Conservation (phyloP, 352 stramenopile species). For the Phytophthora citrophthora region DNA sequence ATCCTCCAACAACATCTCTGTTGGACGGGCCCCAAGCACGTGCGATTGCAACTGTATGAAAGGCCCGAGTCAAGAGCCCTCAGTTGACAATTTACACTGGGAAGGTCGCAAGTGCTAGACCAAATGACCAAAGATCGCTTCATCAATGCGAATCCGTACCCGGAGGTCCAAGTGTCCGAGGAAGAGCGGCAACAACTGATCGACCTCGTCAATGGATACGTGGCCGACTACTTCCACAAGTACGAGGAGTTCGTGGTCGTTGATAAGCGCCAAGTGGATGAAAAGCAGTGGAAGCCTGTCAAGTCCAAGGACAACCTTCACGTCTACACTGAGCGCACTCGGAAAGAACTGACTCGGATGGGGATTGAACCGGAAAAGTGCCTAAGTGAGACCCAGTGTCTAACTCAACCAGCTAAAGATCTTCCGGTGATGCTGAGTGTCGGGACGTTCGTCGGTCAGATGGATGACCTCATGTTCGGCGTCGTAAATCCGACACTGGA, state of each 20-base stretch:
- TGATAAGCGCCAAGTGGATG: conserved; percentile 8
- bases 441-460: conserved; percentile 21
- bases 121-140: neutral
- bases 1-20: too few relatives aligned
- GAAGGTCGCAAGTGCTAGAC: too few relatives aligned
- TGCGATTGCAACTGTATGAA: too few relatives aligned
- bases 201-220: conserved; percentile 4
- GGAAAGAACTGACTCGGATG: neutral
- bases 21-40: too few relatives aligned
- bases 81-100: too few relatives aligned
- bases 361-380: neutral
- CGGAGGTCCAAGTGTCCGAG: neutral
- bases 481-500: neutral
- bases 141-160: neutral
- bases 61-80: too few relatives aligned
- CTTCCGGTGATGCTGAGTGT: conserved; percentile 20
- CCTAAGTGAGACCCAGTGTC: neutral
- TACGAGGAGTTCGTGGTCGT: conserved; percentile 18
- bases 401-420: neutral
- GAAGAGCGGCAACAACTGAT: conserved; percentile 4
- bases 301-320: conserved; percentile 24
- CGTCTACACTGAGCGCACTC: conserved; percentile 13
- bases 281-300: conserved; percentile 15
- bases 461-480: conserved; percentile 10
- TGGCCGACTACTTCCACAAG: conserved; percentile 19